Base-by-base conservation (phyloP, 2,329 filamentous ascomycete genomes). In the Neofusicoccum ribis region DNA sequence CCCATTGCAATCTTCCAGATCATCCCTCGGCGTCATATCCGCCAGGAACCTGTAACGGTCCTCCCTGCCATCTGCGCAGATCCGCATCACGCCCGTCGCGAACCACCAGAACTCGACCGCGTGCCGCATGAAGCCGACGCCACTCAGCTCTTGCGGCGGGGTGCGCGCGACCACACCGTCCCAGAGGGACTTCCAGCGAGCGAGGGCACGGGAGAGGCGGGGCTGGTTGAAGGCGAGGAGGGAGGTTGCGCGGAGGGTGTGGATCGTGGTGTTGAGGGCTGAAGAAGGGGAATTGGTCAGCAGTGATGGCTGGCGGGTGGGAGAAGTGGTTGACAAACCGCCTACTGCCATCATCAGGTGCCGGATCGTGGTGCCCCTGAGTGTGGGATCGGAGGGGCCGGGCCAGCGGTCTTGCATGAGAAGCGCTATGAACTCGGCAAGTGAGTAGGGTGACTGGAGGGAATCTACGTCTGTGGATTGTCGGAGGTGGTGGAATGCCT, bases 161-260 rank as follows among this genome's bases (percentile, higher is more conserved):
- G 50, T 20, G 39, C 27, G 54, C 11, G 61, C 14, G 2, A 64
- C 23, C 9, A 66, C 41, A 12, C 12, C 4, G 23, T 70, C 39
- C 67, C 69, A 68, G 5, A 69, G 41, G 9, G 65, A 58, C 65
- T 69, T 71, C 69, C 69, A 71, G 2, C 69, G 68, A 6, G 41
- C 20, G 5, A 50, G 59, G 2, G 68, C 69, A n/a, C 68, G 68
- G 5, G 39, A 11, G 6, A 71, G 54, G n/a, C 52, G 9, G 3
- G 44, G 0, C 3, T 65, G 27, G 5, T 65, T 61, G 7, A 63
- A 62, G 5, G 51, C 15, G 12, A 66, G 5, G 1, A 67, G 65
- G 3, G 67, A 46, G 15, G 39, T 58, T 4, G 64, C 44, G 20
- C 68, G 47, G 9, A 66, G 56, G 2, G 59, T 34, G 37, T 65